Percentiles rank a stretch among this genome's conserved stretches.
Conservation (phyloP, 768 basidiomycete genomes). For the Trametes cubensis region DNA sequence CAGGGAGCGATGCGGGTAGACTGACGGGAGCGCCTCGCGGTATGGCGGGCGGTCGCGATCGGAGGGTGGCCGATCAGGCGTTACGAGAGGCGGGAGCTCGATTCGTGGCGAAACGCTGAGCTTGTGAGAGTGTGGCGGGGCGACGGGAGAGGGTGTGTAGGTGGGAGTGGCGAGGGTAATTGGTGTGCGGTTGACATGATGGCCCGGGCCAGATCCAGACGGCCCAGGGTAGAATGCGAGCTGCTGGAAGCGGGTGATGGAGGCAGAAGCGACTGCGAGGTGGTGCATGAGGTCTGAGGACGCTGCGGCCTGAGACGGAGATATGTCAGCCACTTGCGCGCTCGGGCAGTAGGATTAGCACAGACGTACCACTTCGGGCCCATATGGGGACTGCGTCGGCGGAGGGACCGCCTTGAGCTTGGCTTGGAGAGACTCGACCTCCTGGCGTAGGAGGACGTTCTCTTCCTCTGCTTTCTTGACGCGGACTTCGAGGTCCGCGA, state of each 20-base stretch:
- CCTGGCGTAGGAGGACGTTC: constrained; percentile 50
- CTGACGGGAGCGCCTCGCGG: constrained; percentile 21
- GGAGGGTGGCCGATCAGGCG: constrained; percentile 16
- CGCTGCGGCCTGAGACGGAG: constrained; percentile 46
- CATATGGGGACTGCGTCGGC: constrained; percentile 23
- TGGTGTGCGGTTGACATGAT: constrained; percentile 30
- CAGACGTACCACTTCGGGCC: constrained; percentile 35
- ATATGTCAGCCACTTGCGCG: constrained; percentile 7
- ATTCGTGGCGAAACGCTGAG: constrained; percentile 29
- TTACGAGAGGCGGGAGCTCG: constrained; percentile 24
- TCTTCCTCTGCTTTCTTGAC: constrained; percentile 57
- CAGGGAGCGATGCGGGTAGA: constrained; percentile 20
- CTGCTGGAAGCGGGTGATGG: constrained; percentile 56
- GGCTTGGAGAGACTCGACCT: constrained; percentile 48
- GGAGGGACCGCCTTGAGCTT: constrained; percentile 33
- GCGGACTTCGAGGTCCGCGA: constrained; percentile 58
- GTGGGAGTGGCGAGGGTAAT: constrained; percentile 30
- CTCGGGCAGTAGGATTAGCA: constrained; percentile 20
- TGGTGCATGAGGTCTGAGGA: constrained; percentile 55
- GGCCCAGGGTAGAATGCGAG: constrained; percentile 41
- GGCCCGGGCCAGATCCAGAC: constrained; percentile 19
- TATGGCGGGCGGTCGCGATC: constrained; percentile 22
- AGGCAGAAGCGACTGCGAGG: constrained; percentile 49
- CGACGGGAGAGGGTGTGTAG: constrained; percentile 26
- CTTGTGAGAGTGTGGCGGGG: constrained; percentile 27